Conservation (phyloP, 352 stramenopile species). For the Phytophthora boehmeriae region DNA sequence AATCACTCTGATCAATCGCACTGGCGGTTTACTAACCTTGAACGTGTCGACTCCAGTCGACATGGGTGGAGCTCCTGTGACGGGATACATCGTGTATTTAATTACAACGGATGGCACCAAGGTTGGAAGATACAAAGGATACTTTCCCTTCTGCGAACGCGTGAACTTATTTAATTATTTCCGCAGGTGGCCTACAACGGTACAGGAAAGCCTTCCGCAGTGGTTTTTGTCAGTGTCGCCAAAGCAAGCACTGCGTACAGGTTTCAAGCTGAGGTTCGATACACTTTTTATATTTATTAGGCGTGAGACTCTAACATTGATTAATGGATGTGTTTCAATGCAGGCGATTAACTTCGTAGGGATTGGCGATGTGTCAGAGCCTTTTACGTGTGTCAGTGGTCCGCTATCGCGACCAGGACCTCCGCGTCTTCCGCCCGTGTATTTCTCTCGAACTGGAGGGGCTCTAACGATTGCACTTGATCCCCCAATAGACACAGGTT, state of each 20-base stretch:
- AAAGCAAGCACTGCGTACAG: constrained; percentile 42
- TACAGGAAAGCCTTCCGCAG: constrained; percentile 16
- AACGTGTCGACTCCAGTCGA: constrained; percentile 39
- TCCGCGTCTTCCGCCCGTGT: constrained; percentile 31
- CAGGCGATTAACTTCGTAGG: constrained; percentile 55
- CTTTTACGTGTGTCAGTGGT: constrained; percentile 37
- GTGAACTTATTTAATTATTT: constrained; percentile 1
- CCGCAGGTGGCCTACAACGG: constrained; percentile 38
- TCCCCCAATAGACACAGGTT: constrained; percentile 52
- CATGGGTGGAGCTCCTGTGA: constrained; percentile 43
- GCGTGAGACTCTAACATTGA: no score
- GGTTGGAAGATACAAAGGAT: constrained; percentile 6
- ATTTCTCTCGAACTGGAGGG: constrained; percentile 37
- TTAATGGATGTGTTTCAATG: no score
- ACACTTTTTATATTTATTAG: background rate
- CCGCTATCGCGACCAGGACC: constrained; percentile 46
- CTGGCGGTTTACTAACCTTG: constrained; percentile 53
- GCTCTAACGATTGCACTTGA: constrained; percentile 38
- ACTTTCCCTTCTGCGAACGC: no score
- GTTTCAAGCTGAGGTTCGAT: constrained; percentile 44
- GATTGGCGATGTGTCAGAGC: constrained; percentile 30
- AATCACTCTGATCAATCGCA: constrained; percentile 36
- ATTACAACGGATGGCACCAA: constrained; percentile 6
- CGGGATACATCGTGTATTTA: constrained; percentile 34
- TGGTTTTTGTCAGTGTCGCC: constrained; percentile 42